A percentile compares a stretch with the other conserved stretches of the same genome.
These are phyloP conservation scores for Elongisporangium senticosum DNA, from an alignment of 352 stramenopile genomes.

Conservation along the genomic window DNA sequence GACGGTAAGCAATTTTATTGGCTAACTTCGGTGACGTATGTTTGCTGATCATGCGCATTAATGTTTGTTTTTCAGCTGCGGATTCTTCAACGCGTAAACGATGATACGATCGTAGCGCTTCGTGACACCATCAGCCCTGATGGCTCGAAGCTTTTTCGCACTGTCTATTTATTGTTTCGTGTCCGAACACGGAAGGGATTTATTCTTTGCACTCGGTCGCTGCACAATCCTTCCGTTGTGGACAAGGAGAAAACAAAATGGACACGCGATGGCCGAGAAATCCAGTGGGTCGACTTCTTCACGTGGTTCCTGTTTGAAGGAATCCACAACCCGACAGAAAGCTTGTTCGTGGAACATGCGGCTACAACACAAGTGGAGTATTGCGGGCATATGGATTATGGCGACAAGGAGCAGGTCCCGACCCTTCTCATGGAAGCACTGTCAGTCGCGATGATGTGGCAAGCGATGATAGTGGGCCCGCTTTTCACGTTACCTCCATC, in stretches of 20 bases:
- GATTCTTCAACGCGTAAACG: slow-evolving; percentile 64
- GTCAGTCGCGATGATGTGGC: slow-evolving; percentile 59
- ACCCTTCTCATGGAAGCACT: slow-evolving; percentile 61
- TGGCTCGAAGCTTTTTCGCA: slow-evolving; percentile 44
- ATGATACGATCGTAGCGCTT: slow-evolving; percentile 65
- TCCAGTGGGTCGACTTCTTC: slow-evolving; percentile 64
- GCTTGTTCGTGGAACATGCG: slow-evolving; percentile 28
- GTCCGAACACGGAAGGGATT: slow-evolving; percentile 60
- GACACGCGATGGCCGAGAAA: slow-evolving; percentile 31
- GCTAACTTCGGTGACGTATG: slow-evolving; percentile 2
- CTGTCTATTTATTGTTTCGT: slow-evolving; percentile 67
- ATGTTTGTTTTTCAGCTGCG: slow-evolving; percentile 19
- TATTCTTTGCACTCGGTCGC: slow-evolving; percentile 54
- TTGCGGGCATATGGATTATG: slow-evolving; percentile 57
- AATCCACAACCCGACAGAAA: slow-evolving; percentile 10
- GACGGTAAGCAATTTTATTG: slow-evolving; percentile 17
- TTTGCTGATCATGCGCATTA: slow-evolving; percentile 2
- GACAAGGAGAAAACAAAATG: slow-evolving; percentile 10
- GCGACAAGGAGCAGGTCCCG: slow-evolving; percentile 35
- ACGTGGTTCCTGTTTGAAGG: slow-evolving; percentile 67
- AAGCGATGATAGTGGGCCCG: slow-evolving; percentile 52
- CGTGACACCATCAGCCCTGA: slow-evolving; percentile 43
- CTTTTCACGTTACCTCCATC: slow-evolving; percentile 44
- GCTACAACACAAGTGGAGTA: slow-evolving; percentile 48
- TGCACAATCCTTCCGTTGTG: slow-evolving; percentile 16